Evolutionary conservation across 2,329 filamentous ascomycete genomes (phyloP), one percentile per base, ranked within the genome.

Genomic region (Fusarium algeriense): DNA sequence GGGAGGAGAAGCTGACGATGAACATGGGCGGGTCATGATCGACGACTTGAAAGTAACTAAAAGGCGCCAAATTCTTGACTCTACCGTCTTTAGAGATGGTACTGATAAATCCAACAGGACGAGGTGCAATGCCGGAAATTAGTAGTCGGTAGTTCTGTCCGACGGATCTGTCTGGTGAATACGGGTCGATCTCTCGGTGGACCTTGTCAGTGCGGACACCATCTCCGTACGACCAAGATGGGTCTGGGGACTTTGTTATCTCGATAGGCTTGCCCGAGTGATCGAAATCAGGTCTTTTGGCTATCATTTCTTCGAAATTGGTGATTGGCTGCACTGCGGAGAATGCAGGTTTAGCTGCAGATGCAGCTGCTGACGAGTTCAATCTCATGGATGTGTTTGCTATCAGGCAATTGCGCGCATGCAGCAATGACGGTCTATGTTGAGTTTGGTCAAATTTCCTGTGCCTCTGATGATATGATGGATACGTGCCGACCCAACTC

Each of bases 11-110:
- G 46, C 88, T 87, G 26, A 90, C 83, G 11, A 89, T 87, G 81
- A 98, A 97, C 46, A 97, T 84, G 0, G 95, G 95, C 5, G 95
- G 95, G 78, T 98, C 95, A 79, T 96, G 92, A 80, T 90, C 90
- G 69, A 97, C 86, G 64, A 97, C 81, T 78, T 94, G 91, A 78
- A 94, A 94, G 84, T 96, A 98, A 77, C 89, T 92, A 80, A 96
- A 97, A 0, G 94, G 95, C 0, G 95, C 93, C 3, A 98, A 86
- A 81, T 98, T 98, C 14, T 78, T 85, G 70, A 67, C 84, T 34
- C 75, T 80, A 12, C 92, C 93, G 75, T 94, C 91, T 7, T 80
- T 73, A 13, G 84, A 84, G 20, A 81, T 72, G 6, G 88, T 88
- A 26, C 85, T 87, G 11, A 89, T 78, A 77, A 90, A 86, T 5